Evolutionary conservation across 2,329 filamentous ascomycete species (phyloP), one percentile per base, ranked within the genome.

Genomic region (Dothidotthia symphoricarpi): DNA sequence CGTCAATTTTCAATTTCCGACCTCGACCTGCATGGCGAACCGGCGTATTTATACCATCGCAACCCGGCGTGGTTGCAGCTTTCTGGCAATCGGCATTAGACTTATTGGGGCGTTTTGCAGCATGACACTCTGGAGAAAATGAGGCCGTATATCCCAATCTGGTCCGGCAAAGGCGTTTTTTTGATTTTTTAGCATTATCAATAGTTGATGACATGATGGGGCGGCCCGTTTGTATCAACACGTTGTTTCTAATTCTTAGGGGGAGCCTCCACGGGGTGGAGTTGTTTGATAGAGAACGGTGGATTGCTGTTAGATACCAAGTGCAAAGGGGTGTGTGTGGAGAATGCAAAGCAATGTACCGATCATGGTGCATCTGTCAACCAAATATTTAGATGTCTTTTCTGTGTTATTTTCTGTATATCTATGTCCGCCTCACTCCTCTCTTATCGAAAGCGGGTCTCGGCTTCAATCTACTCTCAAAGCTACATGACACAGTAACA

Each of bases 21-120:
- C 34, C 28, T 40, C 42, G 39, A 49, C 37, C 40, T 49, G 48
- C 46, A 54, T 52, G 55, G 60, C 57, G 61, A 58, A 55, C 34
- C 52, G 60, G 61, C 59, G 57, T 49, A 52, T 36, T 48, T 29
- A 49, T 39, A 28, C 16, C 36, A 55, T 38, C 45, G 49, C 51
- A 43, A 49, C 34, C 54, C 49, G 55, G 57, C 54, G 56, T 41
- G 49, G 49, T 58, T 54, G 45, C 42, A 27, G 42, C 44, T 47
- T 51, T 31, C 33, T 17, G 36, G 39, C 43, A 47, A 50, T 33
- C 41, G 30, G 29, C 30, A 44, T 31, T 57, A 57, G 54, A 57
- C 52, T 48, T 49, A 45, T 39, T 29, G 16, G 19, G 52, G 54
- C 54, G 54, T 56, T 50, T 22, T 57, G 43, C 39, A 49, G 51